Evolutionary conservation across 1,284 basidiomycete species (phyloP).

Genomic region (Boletus calvinii): DNA sequence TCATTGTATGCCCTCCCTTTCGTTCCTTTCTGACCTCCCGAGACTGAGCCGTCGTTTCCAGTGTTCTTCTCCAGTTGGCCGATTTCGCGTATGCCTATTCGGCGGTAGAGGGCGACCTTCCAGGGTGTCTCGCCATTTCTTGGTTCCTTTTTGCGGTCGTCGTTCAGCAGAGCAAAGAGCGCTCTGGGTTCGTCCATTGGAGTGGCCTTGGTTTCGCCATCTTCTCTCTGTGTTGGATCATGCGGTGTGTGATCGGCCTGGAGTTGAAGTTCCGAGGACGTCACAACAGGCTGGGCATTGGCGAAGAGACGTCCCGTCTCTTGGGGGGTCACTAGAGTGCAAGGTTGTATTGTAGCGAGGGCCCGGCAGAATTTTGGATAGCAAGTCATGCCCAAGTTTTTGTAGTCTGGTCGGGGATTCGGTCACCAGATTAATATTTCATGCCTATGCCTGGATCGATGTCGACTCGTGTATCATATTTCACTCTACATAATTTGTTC

Average conservation of each 20-base stretch:
- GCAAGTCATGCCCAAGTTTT: conserved; percentile 2
- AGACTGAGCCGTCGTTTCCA: conserved; percentile 22
- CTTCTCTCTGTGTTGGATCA: conserved; percentile 81
- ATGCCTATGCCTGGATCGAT: conserved; percentile 14
- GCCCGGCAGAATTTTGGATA: neutral
- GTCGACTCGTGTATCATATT: conserved; percentile 12
- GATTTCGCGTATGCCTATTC: conserved; percentile 91
- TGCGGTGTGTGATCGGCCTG: conserved; percentile 68
- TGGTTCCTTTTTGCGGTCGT: conserved; percentile 87
- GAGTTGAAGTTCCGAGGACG: conserved; percentile 36
- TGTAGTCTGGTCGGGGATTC: neutral
- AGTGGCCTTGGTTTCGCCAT: conserved; percentile 83
- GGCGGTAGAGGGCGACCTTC: conserved; percentile 86
- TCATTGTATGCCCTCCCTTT: conserved; percentile 52
- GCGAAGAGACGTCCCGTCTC: conserved; percentile 35
- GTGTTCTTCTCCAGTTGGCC: conserved; percentile 87
- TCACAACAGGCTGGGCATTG: conserved; percentile 34
- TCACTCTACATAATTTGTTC: conserved; percentile 21
- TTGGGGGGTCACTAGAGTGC: conserved; percentile 28
- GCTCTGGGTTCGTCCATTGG: conserved; percentile 84
- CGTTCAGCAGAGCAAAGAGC: conserved; percentile 55
- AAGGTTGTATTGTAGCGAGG: neutral
- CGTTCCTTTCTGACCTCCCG: neutral
- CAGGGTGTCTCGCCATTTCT: conserved; percentile 82
- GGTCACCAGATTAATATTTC: neutral